Evolutionary conservation across 2,329 filamentous ascomycete genomes (phyloP).

Genomic region (Fusarium falciforme): DNA sequence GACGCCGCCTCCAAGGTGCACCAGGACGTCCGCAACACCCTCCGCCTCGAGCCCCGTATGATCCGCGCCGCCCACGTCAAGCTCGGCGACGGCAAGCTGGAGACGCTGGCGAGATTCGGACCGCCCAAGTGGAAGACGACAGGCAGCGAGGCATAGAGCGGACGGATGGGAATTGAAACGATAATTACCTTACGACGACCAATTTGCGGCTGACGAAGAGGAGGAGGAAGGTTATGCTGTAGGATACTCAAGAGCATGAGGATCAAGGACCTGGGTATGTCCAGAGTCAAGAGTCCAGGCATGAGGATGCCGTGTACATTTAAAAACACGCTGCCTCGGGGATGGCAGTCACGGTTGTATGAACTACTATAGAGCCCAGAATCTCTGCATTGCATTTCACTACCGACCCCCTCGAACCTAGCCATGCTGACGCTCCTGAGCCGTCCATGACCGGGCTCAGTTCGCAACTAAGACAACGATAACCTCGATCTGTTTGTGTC

Average conservation of each 20-base stretch:
- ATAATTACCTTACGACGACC: slow-evolving; percentile 5
- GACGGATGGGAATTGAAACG: neutral
- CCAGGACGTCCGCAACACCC: slow-evolving; percentile 76
- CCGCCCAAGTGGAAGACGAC: slow-evolving; percentile 61
- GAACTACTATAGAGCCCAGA: slow-evolving; percentile 40
- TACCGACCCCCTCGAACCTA: neutral
- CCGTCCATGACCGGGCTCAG: neutral
- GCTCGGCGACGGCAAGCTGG: slow-evolving; percentile 74
- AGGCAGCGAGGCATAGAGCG: slow-evolving; percentile 45
- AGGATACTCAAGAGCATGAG: slow-evolving; percentile 31
- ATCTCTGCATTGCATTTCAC: slow-evolving; percentile 29
- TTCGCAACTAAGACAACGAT: neutral
- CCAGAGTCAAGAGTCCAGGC: slow-evolving; percentile 24
- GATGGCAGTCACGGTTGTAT: slow-evolving; percentile 40
- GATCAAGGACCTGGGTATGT: slow-evolving; percentile 3
- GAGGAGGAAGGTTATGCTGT: slow-evolving; percentile 19
- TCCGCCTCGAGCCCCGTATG: slow-evolving; percentile 89
- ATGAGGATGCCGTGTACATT: slow-evolving; percentile 41
- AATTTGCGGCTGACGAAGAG: neutral
- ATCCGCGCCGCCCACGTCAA: slow-evolving; percentile 89
- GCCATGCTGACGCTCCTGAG: neutral
- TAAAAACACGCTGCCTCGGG: slow-evolving; percentile 34
- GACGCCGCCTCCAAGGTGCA: slow-evolving; percentile 82
- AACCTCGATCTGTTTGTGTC: slow-evolving; percentile 27
- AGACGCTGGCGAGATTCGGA: slow-evolving; percentile 62